phyloP scores from a whole-genome alignment of 2,329 filamentous ascomycete genomes.

The Canariomyces notabilis region DNA sequence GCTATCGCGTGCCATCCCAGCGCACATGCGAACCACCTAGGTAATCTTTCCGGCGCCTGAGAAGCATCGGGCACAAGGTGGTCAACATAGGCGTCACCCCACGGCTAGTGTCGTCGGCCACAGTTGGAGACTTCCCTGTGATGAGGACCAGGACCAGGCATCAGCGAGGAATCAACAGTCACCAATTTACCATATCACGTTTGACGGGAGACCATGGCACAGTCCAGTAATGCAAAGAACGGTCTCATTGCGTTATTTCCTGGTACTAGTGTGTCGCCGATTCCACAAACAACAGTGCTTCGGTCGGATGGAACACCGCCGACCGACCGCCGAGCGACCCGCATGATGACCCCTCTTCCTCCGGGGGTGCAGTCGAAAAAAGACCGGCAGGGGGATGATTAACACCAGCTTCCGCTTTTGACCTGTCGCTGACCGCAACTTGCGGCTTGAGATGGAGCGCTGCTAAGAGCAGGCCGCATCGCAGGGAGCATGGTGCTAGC shows the following conservation, averaged over 20 bases:
- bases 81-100: too few species aligned
- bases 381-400: slow-evolving; percentile 4
- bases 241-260: slow-evolving; percentile 22
- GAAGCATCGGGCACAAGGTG: neutral
- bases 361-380: slow-evolving; percentile 7
- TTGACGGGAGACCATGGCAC: too few species aligned
- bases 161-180: too few species aligned
- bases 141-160: too few species aligned
- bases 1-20: neutral
- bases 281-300: slow-evolving; percentile 7
- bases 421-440: slow-evolving; percentile 22
- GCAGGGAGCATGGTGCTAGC: neutral
- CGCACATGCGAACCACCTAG: neutral
- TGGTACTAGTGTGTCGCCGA: slow-evolving; percentile 5
- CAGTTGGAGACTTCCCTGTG: too few species aligned
- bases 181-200: too few species aligned
- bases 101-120: too few species aligned
- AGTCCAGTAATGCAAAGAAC: slow-evolving; percentile 12
- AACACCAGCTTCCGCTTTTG: slow-evolving; percentile 7
- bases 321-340: slow-evolving; percentile 8
- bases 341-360: slow-evolving; percentile 4
- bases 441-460: slow-evolving; percentile 20
- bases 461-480: slow-evolving; percentile 3
- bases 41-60: neutral
- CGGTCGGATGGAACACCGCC: slow-evolving; percentile 4